Percentiles rank a stretch among this genome's conserved stretches.
phyloP scores from a whole-genome alignment of 2,329 filamentous ascomycete species.

The Aspergillus sp. region DNA sequence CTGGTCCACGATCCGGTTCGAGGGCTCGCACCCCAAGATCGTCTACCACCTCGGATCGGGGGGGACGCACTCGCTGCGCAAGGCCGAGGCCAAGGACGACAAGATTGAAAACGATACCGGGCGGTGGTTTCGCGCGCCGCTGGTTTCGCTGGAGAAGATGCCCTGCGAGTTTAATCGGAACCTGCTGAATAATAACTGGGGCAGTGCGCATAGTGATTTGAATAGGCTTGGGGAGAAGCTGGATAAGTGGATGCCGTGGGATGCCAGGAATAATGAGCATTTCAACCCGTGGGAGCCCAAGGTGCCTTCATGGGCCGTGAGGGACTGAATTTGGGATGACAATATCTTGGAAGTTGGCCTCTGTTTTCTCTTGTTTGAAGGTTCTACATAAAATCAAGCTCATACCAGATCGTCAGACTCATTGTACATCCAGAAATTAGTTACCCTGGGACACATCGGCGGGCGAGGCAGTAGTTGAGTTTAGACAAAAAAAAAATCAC shows the following conservation, averaged over 20 bases:
- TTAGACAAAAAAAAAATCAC: no score
- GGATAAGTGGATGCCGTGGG: conserved; percentile 9
- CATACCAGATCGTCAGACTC: no score
- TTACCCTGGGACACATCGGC: no score
- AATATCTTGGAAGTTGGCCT: no score
- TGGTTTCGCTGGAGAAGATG: conserved; percentile 6
- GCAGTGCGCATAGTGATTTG: conserved; percentile 7
- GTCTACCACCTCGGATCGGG: conserved; percentile 5
- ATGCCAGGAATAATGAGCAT: conserved; percentile 6
- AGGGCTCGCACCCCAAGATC: conserved; percentile 6
- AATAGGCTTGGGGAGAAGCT: conserved; percentile 1
- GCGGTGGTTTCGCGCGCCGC: background rate
- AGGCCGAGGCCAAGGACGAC: conserved; percentile 4
- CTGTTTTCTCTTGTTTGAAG: no score
- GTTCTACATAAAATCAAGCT: no score
- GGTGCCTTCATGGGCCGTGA: background rate
- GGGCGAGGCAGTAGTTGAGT: no score
- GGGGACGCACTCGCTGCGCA: conserved; percentile 8
- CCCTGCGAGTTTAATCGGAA: background rate
- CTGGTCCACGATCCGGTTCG: background rate
- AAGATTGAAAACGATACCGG: conserved; percentile 2
- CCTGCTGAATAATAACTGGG: conserved; percentile 4
- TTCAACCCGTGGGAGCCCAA: conserved; percentile 7
- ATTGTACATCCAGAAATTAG: no score
- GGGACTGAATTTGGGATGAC: background rate